Percentiles rank a stretch among this genome's conserved stretches.
These are phyloP conservation scores for Chlorella variabilis DNA, from an alignment of 163 green algal species.

Conservation along the genomic window DNA sequence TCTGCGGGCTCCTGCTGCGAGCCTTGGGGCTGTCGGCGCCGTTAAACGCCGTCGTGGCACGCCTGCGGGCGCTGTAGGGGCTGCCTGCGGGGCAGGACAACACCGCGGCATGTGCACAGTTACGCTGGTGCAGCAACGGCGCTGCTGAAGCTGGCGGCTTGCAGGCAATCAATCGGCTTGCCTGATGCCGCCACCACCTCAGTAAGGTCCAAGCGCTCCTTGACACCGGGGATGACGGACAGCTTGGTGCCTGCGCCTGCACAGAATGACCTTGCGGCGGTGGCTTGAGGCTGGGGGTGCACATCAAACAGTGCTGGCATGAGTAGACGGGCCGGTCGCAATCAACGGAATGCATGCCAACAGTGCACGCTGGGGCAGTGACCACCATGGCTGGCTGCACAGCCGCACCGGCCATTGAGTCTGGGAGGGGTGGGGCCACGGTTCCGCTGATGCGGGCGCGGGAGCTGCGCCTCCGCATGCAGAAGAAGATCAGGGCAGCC, in stretches of 20 bases:
- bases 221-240: not conserved
- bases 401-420: too few relatives aligned
- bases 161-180: too few relatives aligned
- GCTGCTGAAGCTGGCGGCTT: not conserved
- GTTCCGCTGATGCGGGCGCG: not conserved
- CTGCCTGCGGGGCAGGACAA: not conserved
- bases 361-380: too few relatives aligned
- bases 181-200: conserved; percentile 5
- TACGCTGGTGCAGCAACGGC: not conserved
- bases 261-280: too few relatives aligned
- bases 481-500: not conserved
- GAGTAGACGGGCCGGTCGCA: too few relatives aligned
- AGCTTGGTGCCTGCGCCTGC: not conserved
- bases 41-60: not conserved
- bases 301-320: too few relatives aligned
- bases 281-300: too few relatives aligned
- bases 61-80: not conserved
- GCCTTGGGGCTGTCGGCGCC: not conserved
- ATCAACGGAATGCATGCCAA: too few relatives aligned
- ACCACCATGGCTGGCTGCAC: too few relatives aligned
- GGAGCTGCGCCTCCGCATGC: not conserved
- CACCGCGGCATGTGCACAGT: not conserved
- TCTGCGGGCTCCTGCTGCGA: conserved; percentile 3
- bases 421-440: too few relatives aligned
- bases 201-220: not conserved